A percentile compares a stretch with the other conserved stretches of the same genome.
Evolutionary conservation across 805 yeast species (phyloP).

Genomic region (Kazachstania kunashirensis): DNA sequence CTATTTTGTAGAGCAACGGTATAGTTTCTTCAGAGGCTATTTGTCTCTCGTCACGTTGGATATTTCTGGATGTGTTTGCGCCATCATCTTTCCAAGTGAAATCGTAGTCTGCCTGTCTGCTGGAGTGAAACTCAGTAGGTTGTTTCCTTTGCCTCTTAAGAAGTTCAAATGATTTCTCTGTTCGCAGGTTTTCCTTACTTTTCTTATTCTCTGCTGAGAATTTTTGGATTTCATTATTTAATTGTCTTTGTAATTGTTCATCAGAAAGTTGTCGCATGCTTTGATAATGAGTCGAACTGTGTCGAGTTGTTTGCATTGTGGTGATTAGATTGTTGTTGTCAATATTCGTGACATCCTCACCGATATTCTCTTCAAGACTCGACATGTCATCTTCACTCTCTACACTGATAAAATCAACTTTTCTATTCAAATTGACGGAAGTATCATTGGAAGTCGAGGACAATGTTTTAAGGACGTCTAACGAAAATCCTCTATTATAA

Average conservation of each 20-base stretch:
- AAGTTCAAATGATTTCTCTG: constrained; percentile 27
- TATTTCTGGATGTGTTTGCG: no score
- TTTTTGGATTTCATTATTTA: constrained; percentile 22
- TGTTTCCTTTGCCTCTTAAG: constrained; percentile 7
- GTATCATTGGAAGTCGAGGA: background rate
- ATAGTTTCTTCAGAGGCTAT: no score
- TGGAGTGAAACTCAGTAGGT: no score
- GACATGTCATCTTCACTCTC: constrained; percentile 1
- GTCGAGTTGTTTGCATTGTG: background rate
- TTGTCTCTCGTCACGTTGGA: no score
- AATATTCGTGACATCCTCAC: background rate
- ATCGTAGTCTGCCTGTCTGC: no score
- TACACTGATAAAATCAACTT: constrained; percentile 4
- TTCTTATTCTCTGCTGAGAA: constrained; percentile 26
- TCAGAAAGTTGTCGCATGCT: constrained; percentile 11
- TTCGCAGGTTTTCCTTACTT: constrained; percentile 21
- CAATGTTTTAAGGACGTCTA: constrained; percentile 16
- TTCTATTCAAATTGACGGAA: constrained; percentile 2
- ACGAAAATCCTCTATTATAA: constrained; percentile 11
- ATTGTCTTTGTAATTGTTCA: constrained; percentile 21
- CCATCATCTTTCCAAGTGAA: no score
- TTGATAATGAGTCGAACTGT: background rate
- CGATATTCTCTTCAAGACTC: background rate
- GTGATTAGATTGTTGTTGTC: background rate
- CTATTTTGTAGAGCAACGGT: no score